Base-by-base conservation (phyloP, 1,284 basidiomycete species). In the Sporisorium reilianum region DNA sequence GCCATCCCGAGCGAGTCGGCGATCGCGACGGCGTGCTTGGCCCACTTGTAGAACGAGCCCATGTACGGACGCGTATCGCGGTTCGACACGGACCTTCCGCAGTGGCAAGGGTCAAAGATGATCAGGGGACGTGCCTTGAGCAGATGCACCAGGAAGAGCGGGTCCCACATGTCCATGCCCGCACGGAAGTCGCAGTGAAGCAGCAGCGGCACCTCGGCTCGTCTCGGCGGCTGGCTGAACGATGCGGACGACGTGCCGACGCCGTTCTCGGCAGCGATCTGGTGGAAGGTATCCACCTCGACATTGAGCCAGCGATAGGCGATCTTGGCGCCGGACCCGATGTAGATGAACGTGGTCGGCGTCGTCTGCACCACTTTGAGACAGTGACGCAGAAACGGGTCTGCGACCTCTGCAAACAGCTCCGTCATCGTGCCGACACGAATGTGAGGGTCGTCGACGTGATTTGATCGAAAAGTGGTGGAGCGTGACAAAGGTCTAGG, bases 91-190 rank as follows among this genome's bases (percentile, higher is more conserved):
- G 67, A 69, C 25, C 61, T 48, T 16, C 67, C 61, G 53, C 67
- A 69, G 52, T 69, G 67, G 22, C 67, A 69, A 7, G 67, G 67
- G 22, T 69, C 67, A 40, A 69, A 69, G 56, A 69, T 69, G 61
- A 69, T 46, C 7, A 69, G 38, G 2, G 67, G 67, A 23, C 67
- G 77, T 60, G 69, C 46, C 64, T 63, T 52, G 51, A 78, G 55
- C 34, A 78, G 64, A 23, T 78, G 56, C 44, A 73, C 55, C 36
- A 78, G 65, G 63, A 78, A 59, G 69, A 78, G 62, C 25, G 67
- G 67, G 40, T 69, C 67, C 67, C 67, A 69, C 60, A 69, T 64
- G 45, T 69, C 61, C 67, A 69, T 69, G 42, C 61, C 67, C 0
- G 56, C 56, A 20, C 67, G 67, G n/a, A 69, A 69, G 40, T 69